Percentiles rank a stretch among this genome's conserved stretches.
These are phyloP conservation scores for Fusarium sp. DNA, from an alignment of 2,329 filamentous ascomycete species.

Conservation along the genomic window DNA sequence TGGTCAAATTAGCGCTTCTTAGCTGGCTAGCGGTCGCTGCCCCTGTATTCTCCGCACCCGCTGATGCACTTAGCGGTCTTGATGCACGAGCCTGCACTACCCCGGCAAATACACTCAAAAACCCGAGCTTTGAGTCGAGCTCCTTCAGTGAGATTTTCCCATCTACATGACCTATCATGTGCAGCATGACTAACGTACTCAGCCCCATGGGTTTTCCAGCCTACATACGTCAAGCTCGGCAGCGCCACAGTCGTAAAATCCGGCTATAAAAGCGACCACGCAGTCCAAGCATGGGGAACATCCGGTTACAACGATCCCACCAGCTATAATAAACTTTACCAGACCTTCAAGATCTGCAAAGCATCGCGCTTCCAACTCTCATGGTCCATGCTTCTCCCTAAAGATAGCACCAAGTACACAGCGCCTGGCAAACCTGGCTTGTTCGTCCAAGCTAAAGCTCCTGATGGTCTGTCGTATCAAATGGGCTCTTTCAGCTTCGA, in stretches of 20 bases:
- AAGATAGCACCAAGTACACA: background rate
- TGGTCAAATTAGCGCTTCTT: background rate
- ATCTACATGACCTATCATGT: no score
- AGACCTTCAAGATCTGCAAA: conserved; percentile 14
- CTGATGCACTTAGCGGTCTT: accelerated
- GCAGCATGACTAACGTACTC: accelerated
- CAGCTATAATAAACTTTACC: conserved; percentile 1
- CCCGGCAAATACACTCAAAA: background rate
- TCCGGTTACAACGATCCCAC: background rate
- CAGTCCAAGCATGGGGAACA: background rate
- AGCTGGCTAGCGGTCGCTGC: background rate
- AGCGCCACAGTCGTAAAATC: background rate
- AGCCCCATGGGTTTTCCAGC: background rate
- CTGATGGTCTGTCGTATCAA: background rate
- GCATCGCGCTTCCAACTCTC: background rate
- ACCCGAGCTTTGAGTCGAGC: background rate
- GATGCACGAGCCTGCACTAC: conserved; percentile 1
- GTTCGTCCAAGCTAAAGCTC: background rate
- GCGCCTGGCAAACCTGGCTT: background rate
- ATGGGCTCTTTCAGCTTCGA: background rate
- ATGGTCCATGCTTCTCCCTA: conserved; percentile 4
- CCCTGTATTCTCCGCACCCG: background rate
- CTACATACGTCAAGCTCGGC: background rate
- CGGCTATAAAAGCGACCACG: background rate
- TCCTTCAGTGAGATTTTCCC: background rate